Evolutionary conservation across 371 early-diverging fungal genomes (phyloP), one percentile per base, ranked within the genome.

Genomic region (Mortierella sp.): DNA sequence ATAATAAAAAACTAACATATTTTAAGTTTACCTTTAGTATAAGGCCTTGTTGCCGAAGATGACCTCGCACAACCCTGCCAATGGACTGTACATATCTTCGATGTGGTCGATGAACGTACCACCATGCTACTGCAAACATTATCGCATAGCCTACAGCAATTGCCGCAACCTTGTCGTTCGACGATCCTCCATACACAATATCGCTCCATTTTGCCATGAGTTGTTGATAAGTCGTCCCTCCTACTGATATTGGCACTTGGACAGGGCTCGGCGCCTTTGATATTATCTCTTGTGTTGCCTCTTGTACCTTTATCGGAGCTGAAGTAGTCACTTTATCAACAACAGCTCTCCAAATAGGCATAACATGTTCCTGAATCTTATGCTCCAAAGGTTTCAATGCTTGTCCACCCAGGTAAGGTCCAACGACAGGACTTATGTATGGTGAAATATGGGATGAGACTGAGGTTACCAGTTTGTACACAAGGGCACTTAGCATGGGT

Each of bases 41-140:
- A 34, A 90, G 85, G 9, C 86, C 80, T 65, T 87, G 87, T 58
- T 90, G 88, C 17, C 84, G 84, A 42, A 90, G 65, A 2, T 79
- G 76, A 61, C 87, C 85, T 34, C 84, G 83, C 26, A 85, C 76
- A 1, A 86, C 68, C 29, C 76, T 75, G 3, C 88, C 85, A 59
- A 89, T 81, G 4, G 83, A 74, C 32, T 72, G 64, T 51, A 65
- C 66, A 54, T 76, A 43, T 43, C 22, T 31, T 2, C 45, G 55
- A 6, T 51, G 73, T n/a, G 54, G 45, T 31, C 55, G 70, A 2
- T 63, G 62, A 40, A 80, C 68, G 22, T 70, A 70, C 43, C 67
- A 71, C 56, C 78, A 70, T 15, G 84, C 74, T 2, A 61, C 2
- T 1, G 53, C 56, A 31, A 85, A 65, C 28, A 84, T 64, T 5